Base-by-base conservation (phyloP, 2,329 filamentous ascomycete species). In the Arthrobotrys sphaeroides region DNA sequence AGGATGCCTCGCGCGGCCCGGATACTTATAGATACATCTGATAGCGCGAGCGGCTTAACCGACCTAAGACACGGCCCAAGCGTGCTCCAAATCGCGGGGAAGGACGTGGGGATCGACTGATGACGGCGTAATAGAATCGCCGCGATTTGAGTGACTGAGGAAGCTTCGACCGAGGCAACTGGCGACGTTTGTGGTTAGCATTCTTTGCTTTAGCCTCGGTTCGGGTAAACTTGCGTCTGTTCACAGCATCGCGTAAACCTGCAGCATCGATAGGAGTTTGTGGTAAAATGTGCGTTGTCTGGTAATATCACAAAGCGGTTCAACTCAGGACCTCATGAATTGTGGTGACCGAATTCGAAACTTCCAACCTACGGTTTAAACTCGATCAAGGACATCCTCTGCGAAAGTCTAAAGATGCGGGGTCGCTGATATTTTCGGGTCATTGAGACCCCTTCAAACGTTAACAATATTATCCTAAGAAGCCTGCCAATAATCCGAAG, bases 151-250 rank as follows among this genome's bases (percentile, higher is more conserved):
- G n/a, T 16, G 4, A 5, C 40, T 43, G 40, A 18, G 40, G 40
- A 43, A 43, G 7, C 26, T 60, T 60, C 13, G 55, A 45, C 55
- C 55, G 55, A 60, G 36, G 55, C 55, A 53, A 20, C 43, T 24
- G 24, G 24, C 45, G 45, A 51, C 22, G 12, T n/a, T n/a, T n/a
- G n/a, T 20, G 20, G 10, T 33, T 4, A 28, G 45, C 45, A n/a
- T n/a, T n/a, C n/a, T n/a, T n/a, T n/a, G 16, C 18, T 38, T 55
- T 55, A 36, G 55, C 55, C 55, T 60, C 55, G 55, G 55, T 31
- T 65, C 60, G 60, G 60, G 12, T 65, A 38, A 26, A 18, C 20
- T 13, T 24, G 20, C 60, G 12, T n/a, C 10, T 3, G 1, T 18
- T 28, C 43, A 1, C 10, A 24, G 36, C 20, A 6, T 16, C 53